Base-by-base conservation (phyloP, 441 rosid species). In the Brassica hybrid region DNA sequence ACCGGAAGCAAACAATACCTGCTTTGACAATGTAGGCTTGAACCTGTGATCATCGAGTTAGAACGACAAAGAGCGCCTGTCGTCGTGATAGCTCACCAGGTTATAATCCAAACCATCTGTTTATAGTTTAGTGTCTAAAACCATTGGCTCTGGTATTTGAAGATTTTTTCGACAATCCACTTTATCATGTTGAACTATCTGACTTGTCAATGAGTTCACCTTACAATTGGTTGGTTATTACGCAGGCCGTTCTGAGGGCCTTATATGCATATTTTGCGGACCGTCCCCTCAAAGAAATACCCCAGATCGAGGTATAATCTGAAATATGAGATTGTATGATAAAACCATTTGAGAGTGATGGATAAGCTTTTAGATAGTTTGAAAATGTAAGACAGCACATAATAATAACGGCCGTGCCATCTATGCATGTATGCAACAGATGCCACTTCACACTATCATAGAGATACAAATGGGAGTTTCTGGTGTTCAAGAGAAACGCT, bases 1-100 rank as follows among this genome's bases (percentile, higher is more conserved):
- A 58, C 14, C 17, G 19, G 13, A 14, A 67, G 59, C 17, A 74
- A 34, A 50, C 14, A 75, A 61, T 65, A 14, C 52, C 52, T 68
- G 75, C 67, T 65, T 69, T 69, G 57, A 65, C 23, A 61, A 79
- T 88, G 81, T 89, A 94, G 99, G 88, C 93, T 96, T 43, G 98
- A 96, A 85, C 98, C 98, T 43, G 98, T 94, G 74, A 96, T 94
- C 54, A 90, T 96, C 74, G 98, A 96, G 85, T 95, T 96, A 30
- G 99, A 96, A 83, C 84, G 98, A 73, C 98, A 96, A 83, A 84
- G 98, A 74, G 98, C 97, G 71, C 98, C 98, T 2, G 99, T 96
- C 72, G 98, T 94, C 9, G 97, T 96, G 80, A 85, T 96, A 79
- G 86, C 99, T 74, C 98, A 96, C 87, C 99, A 96, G 99, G 98